Evolutionary conservation across 805 yeast genomes (phyloP), one percentile per base, ranked within the genome.

Genomic region (Ogataea methylovora): DNA sequence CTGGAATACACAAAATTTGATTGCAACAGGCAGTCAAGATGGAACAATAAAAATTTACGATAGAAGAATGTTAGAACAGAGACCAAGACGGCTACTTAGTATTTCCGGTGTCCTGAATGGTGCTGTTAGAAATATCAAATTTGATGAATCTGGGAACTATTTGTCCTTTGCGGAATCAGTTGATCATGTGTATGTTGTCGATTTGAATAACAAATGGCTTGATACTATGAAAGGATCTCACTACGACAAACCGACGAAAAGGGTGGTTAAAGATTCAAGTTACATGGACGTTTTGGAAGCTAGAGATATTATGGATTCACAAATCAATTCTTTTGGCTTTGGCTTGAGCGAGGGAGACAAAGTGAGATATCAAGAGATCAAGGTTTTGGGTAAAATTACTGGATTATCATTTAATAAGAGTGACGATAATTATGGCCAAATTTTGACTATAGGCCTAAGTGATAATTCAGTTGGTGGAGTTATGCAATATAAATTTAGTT

Each of bases 21-120:
- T 76, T 13, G 68, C 73, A 4, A 69, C 80, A 0, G 83, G 83
- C 5, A 72, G 67, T 44, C 83, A 77, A 49, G 84, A 77, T 49
- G 69, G 77, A 2, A 65, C 77, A 8, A 65, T 75, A 10, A 56
- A 73, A 27, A 42, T 75, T 8, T 74, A 70, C 64, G 83, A 77
- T 51, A 48, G 63, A 27, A 46, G 84, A 32, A 54, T 29, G 3
- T 32, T 44, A 9, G 34, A 32, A 10, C 11, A 16, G 8, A 24
- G 17, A 5, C 23, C 23, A 4, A 6, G n/a, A 35, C 45, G 10
- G 27, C 8, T 48, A 13, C 20, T 39, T 5, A 41, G 36, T 11
- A 12, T 50, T 11, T 32, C 42, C 3, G 55, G 55, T 1, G 39
- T 37, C 30, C 40, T 44, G 27, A 36, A 40, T 4, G 76, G 74